phyloP scores from a whole-genome alignment of 371 early-diverging fungal species.

The Rhizopus delemar region DNA sequence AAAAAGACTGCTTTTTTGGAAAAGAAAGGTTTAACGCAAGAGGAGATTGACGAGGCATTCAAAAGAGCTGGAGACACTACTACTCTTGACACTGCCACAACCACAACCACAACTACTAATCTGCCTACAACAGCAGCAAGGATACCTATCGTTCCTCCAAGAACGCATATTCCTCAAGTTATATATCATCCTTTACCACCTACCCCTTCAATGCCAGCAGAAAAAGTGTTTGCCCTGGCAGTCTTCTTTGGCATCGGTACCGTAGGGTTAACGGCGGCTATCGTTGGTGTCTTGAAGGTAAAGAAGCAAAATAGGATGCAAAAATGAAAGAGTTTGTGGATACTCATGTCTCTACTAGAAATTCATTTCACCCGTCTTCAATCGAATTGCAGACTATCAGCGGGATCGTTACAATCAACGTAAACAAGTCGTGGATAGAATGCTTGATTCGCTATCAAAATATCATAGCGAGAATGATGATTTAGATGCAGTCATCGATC shows the following conservation, averaged over 20 bases:
- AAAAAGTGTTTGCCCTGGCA: slow-evolving; percentile 41
- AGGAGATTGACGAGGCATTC: slow-evolving; percentile 63
- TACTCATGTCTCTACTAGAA: slow-evolving; percentile 6
- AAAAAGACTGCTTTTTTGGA: slow-evolving; percentile 66
- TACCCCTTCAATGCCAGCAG: slow-evolving; percentile 35
- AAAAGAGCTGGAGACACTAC: slow-evolving; percentile 31
- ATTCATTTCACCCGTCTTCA: slow-evolving; percentile 28
- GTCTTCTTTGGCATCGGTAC: slow-evolving; percentile 41
- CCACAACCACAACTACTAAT: background rate
- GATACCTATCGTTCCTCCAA: slow-evolving; percentile 5
- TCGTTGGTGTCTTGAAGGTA: slow-evolving; percentile 47
- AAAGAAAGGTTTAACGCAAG: slow-evolving; percentile 59
- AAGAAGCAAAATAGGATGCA: background rate
- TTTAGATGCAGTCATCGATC: slow-evolving; percentile 31
- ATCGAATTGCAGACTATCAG: slow-evolving; percentile 28
- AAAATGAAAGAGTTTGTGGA: background rate
- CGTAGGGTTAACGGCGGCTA: slow-evolving; percentile 42
- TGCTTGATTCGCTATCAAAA: slow-evolving; percentile 10
- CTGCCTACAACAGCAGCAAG: background rate
- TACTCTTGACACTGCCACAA: background rate
- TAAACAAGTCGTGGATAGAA: slow-evolving; percentile 18
- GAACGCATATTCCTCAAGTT: slow-evolving; percentile 23
- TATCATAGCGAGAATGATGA: slow-evolving; percentile 24
- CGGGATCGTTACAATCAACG: slow-evolving; percentile 26
- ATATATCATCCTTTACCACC: slow-evolving; percentile 37